A percentile compares a stretch with the other conserved stretches of the same genome.
Evolutionary conservation across 352 stramenopile species (phyloP).

Genomic region (Globisporangium nodosum): DNA sequence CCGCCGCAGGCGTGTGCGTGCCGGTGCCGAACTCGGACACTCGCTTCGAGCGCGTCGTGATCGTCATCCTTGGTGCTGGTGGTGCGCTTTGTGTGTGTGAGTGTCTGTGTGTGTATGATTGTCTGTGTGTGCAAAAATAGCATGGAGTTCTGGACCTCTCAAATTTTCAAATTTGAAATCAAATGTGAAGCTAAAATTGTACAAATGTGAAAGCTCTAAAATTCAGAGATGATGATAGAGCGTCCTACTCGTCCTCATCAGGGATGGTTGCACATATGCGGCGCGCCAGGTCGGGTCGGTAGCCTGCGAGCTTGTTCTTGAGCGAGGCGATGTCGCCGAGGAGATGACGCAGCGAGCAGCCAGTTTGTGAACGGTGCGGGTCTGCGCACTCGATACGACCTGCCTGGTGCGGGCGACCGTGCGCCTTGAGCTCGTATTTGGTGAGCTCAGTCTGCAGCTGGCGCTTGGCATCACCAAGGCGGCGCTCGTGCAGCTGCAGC

Average conservation of each 20-base stretch:
- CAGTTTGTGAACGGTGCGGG: constrained; percentile 32
- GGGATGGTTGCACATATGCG: constrained; percentile 36
- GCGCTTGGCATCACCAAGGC: constrained; percentile 26
- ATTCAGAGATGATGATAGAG: background rate
- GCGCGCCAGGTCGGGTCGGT: constrained; percentile 49
- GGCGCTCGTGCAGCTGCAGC: constrained; percentile 47
- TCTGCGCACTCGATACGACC: constrained; percentile 47
- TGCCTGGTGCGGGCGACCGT: constrained; percentile 18
- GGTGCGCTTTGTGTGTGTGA: background rate
- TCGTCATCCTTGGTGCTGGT: constrained; percentile 39
- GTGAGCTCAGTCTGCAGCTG: constrained; percentile 46
- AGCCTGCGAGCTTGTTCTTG: constrained; percentile 40
- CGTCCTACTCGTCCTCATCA: constrained; percentile 17
- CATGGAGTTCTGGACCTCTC: background rate
- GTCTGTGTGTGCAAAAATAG: background rate
- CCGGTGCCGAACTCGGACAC: constrained; percentile 47
- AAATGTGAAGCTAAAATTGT: too few species aligned
- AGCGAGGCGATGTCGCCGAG: constrained; percentile 38
- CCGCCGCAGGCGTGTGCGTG: constrained; percentile 35
- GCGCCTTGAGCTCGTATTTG: constrained; percentile 54
- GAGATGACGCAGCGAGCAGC: constrained; percentile 40
- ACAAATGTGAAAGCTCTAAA: background rate
- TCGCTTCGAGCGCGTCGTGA: constrained; percentile 75
- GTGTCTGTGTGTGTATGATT: background rate
- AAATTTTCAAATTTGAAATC: background rate